Percentiles rank a stretch among this genome's conserved stretches.
These are phyloP conservation scores for Monotropa hypopitys DNA, from an alignment of 179 eudicot species.

Conservation along the genomic window DNA sequence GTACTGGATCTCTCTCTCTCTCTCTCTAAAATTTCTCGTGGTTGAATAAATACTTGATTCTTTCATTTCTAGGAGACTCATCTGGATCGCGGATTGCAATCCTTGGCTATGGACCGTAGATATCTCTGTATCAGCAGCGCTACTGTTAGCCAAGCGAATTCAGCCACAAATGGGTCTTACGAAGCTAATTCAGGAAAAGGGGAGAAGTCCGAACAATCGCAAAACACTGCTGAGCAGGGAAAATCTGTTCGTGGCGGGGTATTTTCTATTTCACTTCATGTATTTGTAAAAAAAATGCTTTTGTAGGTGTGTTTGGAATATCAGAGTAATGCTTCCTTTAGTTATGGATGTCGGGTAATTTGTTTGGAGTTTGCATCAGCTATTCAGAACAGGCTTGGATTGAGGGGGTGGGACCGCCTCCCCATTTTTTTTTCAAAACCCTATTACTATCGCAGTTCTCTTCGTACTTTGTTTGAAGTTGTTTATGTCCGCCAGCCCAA, in stretches of 20 bases:
- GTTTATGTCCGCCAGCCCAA: not conserved
- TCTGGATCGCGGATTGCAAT: slow-evolving; percentile 15
- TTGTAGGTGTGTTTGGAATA: not conserved
- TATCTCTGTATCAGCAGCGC: slow-evolving; percentile 16
- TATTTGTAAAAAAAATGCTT: not conserved
- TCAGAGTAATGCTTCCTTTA: no score
- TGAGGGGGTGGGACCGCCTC: not conserved
- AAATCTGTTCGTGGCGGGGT: slow-evolving; percentile 68
- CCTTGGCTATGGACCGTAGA: slow-evolving; percentile 15
- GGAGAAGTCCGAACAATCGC: slow-evolving; percentile 26
- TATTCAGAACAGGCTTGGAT: not conserved
- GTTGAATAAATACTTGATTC: not conserved
- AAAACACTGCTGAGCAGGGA: slow-evolving; percentile 32
- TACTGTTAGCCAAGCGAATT: slow-evolving; percentile 6
- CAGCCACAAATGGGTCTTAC: slow-evolving; percentile 2
- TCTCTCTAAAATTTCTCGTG: not conserved
- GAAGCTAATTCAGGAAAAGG: slow-evolving; percentile 16
- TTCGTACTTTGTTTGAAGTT: not conserved
- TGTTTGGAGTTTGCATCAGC: not conserved
- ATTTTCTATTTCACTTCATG: slow-evolving; percentile 7
- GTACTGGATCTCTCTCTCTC: slow-evolving; percentile 8
- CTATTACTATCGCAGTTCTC: not conserved
- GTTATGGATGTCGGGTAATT: not conserved
- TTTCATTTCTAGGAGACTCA: slow-evolving; percentile 15
- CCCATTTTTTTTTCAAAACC: not conserved